Evolutionary conservation across 805 yeast genomes (phyloP).

Genomic region (Ogataea neopini): DNA sequence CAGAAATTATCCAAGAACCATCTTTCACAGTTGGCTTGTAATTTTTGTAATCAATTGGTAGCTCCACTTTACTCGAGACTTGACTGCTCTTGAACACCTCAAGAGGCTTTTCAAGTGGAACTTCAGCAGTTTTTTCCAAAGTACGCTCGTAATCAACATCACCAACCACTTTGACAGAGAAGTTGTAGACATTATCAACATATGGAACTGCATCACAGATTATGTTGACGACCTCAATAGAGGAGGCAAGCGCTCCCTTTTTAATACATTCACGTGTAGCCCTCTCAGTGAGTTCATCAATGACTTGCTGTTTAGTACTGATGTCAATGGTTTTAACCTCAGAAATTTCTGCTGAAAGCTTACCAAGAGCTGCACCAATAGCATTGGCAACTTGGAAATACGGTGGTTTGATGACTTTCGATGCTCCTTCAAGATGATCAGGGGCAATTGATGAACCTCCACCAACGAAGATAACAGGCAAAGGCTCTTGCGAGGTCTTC

Average conservation of each 20-base stretch:
- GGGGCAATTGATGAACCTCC: slow-evolving; percentile 50
- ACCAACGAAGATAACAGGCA: slow-evolving; percentile 46
- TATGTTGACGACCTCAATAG: slow-evolving; percentile 29
- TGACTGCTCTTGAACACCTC: slow-evolving; percentile 15
- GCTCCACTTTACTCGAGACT: slow-evolving; percentile 9
- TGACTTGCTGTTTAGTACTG: slow-evolving; percentile 12
- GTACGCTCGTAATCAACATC: slow-evolving; percentile 42
- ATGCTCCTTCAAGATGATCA: slow-evolving; percentile 37
- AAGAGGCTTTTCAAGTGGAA: slow-evolving; percentile 5
- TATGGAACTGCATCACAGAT: slow-evolving; percentile 35
- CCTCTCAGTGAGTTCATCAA: slow-evolving; percentile 21
- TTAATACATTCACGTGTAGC: slow-evolving; percentile 21
- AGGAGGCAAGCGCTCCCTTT: slow-evolving; percentile 30
- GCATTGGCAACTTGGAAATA: slow-evolving; percentile 47
- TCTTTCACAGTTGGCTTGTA: slow-evolving; percentile 19
- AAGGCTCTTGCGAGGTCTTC: slow-evolving; percentile 42
- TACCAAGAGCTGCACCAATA: slow-evolving; percentile 49
- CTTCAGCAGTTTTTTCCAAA: slow-evolving; percentile 11
- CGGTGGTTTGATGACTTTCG: slow-evolving; percentile 42
- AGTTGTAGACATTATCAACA: slow-evolving; percentile 35
- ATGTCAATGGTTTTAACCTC: slow-evolving; percentile 3
- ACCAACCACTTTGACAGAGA: slow-evolving; percentile 43
- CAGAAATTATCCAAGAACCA: slow-evolving; percentile 41
- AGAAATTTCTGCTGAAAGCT: slow-evolving; percentile 32
- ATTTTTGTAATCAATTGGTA: slow-evolving; percentile 18